A percentile compares a stretch with the other conserved stretches of the same genome.
These are phyloP conservation scores for Coelastrella sp. DNA, from an alignment of 139 green algal species.

Conservation along the genomic window DNA sequence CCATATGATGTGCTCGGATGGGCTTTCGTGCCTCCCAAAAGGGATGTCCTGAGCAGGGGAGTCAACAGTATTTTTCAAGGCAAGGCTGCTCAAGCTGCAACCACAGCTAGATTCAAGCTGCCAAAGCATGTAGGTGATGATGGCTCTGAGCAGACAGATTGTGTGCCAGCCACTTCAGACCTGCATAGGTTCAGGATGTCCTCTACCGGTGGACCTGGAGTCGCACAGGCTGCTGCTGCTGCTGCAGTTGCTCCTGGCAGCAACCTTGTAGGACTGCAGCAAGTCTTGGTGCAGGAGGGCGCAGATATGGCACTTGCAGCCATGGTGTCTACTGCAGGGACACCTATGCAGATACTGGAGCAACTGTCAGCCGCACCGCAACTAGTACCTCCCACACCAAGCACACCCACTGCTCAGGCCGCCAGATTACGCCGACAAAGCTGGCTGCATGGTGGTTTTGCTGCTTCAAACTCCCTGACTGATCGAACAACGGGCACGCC, in stretches of 20 bases:
- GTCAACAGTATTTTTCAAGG: background rate
- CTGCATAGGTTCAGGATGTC: too few relatives aligned
- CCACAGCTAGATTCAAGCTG: background rate
- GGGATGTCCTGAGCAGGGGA: too few relatives aligned
- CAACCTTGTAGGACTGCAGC: background rate
- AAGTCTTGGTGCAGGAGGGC: background rate
- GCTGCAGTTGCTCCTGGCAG: background rate
- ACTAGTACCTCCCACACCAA: background rate
- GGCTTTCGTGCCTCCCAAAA: conserved; percentile 3
- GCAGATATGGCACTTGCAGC: background rate
- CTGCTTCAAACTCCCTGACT: too few relatives aligned
- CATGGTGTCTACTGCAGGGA: background rate
- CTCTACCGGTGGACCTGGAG: background rate
- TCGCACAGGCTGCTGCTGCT: background rate
- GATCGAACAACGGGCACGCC: too few relatives aligned
- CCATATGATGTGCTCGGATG: conserved; percentile 71
- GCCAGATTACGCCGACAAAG: background rate
- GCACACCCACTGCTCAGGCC: background rate
- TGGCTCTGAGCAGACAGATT: background rate
- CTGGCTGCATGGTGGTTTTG: background rate
- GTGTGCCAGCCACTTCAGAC: background rate
- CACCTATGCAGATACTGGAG: background rate
- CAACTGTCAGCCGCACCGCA: too few relatives aligned
- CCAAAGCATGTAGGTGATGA: too few relatives aligned
- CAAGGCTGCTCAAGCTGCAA: conserved; percentile 1